Conservation (phyloP, 306 rosid genomes). For the Canavalia gladiata region DNA sequence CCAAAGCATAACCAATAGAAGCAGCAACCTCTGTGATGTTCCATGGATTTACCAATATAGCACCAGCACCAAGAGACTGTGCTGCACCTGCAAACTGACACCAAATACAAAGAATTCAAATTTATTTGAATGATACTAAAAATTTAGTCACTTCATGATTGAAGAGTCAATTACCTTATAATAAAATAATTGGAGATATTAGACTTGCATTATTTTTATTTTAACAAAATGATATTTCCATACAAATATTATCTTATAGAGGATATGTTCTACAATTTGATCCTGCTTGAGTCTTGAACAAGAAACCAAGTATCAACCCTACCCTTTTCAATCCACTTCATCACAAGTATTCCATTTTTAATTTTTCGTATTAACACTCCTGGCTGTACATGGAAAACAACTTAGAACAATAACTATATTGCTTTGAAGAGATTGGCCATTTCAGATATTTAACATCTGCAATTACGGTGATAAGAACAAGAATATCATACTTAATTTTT, state of each 20-base stretch:
- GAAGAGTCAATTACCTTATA: neutral
- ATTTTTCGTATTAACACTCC: too few species aligned
- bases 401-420: too few species aligned
- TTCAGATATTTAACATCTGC: too few species aligned
- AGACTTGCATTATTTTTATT: neutral
- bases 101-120: conserved; percentile 42
- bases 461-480: too few species aligned
- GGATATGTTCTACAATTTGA: conserved; percentile 23
- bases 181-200: neutral
- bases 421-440: too few species aligned
- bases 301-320: conserved; percentile 1
- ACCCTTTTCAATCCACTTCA: neutral
- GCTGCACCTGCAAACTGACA: conserved; percentile 98
- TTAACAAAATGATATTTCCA: conserved; percentile 1
- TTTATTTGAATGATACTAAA: conserved; percentile 31
- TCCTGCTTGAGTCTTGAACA: conserved; percentile 15
- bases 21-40: conserved; percentile 91
- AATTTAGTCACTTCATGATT: conserved; percentile 26
- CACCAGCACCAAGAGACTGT: conserved; percentile 98
- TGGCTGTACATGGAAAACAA: too few species aligned
- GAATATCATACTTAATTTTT: too few species aligned
- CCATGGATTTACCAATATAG: conserved; percentile 97
- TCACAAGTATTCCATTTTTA: neutral
- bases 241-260: neutral
- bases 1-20: conserved; percentile 89